Evolutionary conservation across 768 basidiomycete species (phyloP), one percentile per base, ranked within the genome.

Genomic region (Goffeauzyma gilvescens): DNA sequence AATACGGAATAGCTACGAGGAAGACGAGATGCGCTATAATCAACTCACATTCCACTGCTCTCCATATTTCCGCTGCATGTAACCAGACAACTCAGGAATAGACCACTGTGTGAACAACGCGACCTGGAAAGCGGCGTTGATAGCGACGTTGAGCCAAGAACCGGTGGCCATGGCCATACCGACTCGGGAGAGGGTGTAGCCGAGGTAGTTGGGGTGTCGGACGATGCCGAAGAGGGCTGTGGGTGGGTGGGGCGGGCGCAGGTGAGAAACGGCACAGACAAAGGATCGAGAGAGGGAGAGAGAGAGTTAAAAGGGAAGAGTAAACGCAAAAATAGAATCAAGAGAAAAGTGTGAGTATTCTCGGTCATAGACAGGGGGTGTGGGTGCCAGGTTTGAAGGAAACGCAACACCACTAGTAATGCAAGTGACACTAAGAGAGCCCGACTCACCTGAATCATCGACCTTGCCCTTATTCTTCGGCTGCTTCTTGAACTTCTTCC

Each of bases 201-300:
- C 50, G 10, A 49, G 34, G 42, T 50, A 55, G 43, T 52, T 55
- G 28, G 51, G 51, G 42, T 55, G 53, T 38, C 53, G 45, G 13
- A 52, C 46, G 34, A 52, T 27, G 12, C 47, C 46, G 35, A 38
- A 44, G 22, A 24, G 25, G 30, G 43, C 50, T 40, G 22, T 27
- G 20, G 6, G 14, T n/a, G n/a, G n/a, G n/a, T n/a, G n/a, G n/a
- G n/a, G n/a, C n/a, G n/a, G n/a, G n/a, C n/a, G n/a, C n/a, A n/a
- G n/a, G n/a, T n/a, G n/a, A n/a, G n/a, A n/a, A n/a, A n/a, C n/a
- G n/a, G n/a, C n/a, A n/a, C n/a, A n/a, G n/a, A n/a, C n/a, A n/a
- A n/a, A n/a, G n/a, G n/a, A n/a, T n/a, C n/a, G n/a, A n/a, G n/a
- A n/a, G n/a, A n/a, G n/a, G n/a, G n/a, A n/a, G n/a, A n/a, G n/a